These are phyloP conservation scores for Monilinia fructigena DNA, from an alignment of 2,329 filamentous ascomycete genomes.

Conservation along the genomic window DNA sequence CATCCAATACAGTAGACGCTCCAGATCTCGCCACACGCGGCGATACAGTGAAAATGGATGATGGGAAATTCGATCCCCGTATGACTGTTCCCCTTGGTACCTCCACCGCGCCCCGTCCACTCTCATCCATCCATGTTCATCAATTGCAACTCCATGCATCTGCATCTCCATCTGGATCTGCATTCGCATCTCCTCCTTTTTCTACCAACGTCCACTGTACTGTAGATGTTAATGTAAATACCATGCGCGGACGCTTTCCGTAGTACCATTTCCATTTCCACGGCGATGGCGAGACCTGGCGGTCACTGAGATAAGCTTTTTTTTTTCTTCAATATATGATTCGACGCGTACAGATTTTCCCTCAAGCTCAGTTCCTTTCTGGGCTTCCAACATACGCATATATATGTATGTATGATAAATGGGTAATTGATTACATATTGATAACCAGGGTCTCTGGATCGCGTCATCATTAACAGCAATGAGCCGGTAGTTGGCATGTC, in stretches of 20 bases:
- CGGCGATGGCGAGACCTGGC: not conserved
- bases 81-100: not conserved
- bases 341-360: not conserved
- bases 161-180: conserved; percentile 2
- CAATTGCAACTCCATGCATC: not conserved
- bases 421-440: conserved; percentile 1
- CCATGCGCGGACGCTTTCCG: conserved; percentile 4
- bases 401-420: conserved; percentile 9
- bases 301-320: conserved; percentile 1
- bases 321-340: too few species aligned
- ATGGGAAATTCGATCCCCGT: not conserved
- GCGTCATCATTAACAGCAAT: not conserved
- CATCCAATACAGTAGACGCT: conserved; percentile 12
- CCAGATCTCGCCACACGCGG: conserved; percentile 15
- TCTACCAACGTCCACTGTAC: not conserved
- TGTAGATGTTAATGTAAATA: not conserved
- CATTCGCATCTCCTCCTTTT: not conserved
- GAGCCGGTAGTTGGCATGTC: not conserved
- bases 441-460: not conserved
- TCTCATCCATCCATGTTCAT: not conserved
- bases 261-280: not conserved
- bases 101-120: conserved; percentile 8
- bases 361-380: not conserved
- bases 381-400: not conserved
- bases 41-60: conserved; percentile 8